These are phyloP conservation scores for Setomelanomma holmii DNA, from an alignment of 2,329 filamentous ascomycete genomes.

Conservation along the genomic window DNA sequence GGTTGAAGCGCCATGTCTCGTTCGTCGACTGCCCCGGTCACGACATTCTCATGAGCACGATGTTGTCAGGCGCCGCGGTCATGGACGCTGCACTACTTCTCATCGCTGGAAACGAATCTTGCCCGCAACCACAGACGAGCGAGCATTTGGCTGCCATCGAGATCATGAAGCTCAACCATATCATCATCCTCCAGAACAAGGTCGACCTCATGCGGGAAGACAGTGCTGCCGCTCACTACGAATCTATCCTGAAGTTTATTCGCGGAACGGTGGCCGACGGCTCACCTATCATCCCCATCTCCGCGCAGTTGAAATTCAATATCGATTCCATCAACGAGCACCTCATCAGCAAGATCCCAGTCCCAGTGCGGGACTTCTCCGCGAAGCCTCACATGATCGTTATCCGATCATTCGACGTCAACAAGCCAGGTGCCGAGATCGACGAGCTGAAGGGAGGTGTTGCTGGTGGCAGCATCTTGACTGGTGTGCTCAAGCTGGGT, in stretches of 20 bases:
- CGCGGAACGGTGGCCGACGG: slow-evolving; percentile 95
- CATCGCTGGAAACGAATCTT: slow-evolving; percentile 97
- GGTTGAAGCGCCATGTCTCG: slow-evolving; percentile 71
- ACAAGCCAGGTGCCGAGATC: slow-evolving; percentile 99
- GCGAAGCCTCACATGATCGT: slow-evolving; percentile 97
- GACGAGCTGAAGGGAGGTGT: slow-evolving; percentile 98
- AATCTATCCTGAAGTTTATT: slow-evolving; percentile 98
- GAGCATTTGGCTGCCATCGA: slow-evolving; percentile 99
- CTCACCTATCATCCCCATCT: slow-evolving; percentile 93
- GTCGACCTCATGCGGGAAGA: slow-evolving; percentile 98
- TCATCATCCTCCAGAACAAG: slow-evolving; percentile 99
- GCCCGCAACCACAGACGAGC: slow-evolving; percentile 96
- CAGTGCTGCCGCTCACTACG: slow-evolving; percentile 89
- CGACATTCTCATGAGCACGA: slow-evolving; percentile 99
- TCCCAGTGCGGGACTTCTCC: slow-evolving; percentile 88
- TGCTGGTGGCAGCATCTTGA: slow-evolving; percentile 94
- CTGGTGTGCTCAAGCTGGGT: slow-evolving; percentile 93
- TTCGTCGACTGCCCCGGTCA: slow-evolving; percentile 99
- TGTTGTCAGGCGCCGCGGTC: slow-evolving; percentile 98
- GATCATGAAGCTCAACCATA: slow-evolving; percentile 99
- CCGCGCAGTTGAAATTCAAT: slow-evolving; percentile 98
- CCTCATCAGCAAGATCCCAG: slow-evolving; percentile 92
- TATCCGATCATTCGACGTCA: slow-evolving; percentile 98
- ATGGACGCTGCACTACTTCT: slow-evolving; percentile 98
- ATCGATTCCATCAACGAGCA: slow-evolving; percentile 98